Base-by-base conservation (phyloP, 2,329 filamentous ascomycete genomes). In the Juglanconis sp. region DNA sequence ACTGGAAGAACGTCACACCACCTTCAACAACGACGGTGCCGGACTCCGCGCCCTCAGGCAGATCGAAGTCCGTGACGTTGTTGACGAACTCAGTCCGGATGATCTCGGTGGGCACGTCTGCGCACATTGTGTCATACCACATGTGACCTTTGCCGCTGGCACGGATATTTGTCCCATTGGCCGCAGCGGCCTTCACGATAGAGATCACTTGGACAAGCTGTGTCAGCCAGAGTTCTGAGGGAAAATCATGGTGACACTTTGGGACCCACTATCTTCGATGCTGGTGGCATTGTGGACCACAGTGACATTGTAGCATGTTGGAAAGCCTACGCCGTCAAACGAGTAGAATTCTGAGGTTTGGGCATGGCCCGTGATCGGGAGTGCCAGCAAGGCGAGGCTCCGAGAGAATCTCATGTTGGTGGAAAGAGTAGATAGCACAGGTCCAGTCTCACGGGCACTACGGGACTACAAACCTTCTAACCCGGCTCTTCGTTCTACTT, bases 81-180 rank as follows among this genome's bases (percentile, higher is more conserved):
- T 92, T 91, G 64, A 93, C 83, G 71, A 70, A 64, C 57, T 69
- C 63, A 17, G 82, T 80, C 65, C 82, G 77, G 46, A 82, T 71
- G 65, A 82, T 78, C 65, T 81, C 69, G 2, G 79, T 82, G 32
- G 73, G 69, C 60, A 79, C 72, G 67, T 81, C 79, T 48, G 76
- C 76, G 70, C 79, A 82, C 74, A 81, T 80, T 36, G 80, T 82
- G 65, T 82, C 78, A 66, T 81, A 82, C 59, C 79, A 80, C 74
- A 79, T 80, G 66, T 81, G 79, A 2, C 77, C 79, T 65, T 81
- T 81, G 2, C 77, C 80, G 3, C 73, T 77, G 10, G 79, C 79
- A 50, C 79, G 75, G 32, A 82, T 73, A 3, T 75, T 75, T 11
- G 73, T 73, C 34, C 73, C 73, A 8, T 71, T 68, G 6, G 69